These are phyloP conservation scores for Waltergamsia citrina DNA, from an alignment of 2,329 filamentous ascomycete genomes.

Conservation along the genomic window DNA sequence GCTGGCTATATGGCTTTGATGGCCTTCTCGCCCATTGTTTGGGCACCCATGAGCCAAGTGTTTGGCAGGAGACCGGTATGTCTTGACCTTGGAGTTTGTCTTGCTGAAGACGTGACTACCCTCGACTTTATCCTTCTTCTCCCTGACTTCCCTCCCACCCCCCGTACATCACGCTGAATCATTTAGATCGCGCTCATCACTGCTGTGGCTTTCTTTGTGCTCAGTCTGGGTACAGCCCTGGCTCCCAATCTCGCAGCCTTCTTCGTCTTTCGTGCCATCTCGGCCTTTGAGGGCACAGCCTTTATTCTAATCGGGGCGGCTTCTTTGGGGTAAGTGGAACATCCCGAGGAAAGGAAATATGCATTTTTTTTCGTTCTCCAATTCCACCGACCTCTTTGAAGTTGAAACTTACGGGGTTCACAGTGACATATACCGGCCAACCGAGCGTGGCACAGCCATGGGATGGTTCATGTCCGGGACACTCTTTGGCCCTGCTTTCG, in stretches of 20 bases:
- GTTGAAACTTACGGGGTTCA: background rate
- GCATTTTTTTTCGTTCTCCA: no score
- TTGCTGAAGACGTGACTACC: no score
- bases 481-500: constrained; percentile 61
- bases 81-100: no score
- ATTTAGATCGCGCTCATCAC: constrained; percentile 39
- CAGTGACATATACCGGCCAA: constrained; percentile 53
- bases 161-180: no score
- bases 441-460: constrained; percentile 61
- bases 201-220: constrained; percentile 53
- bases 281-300: constrained; percentile 65
- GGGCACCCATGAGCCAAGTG: constrained; percentile 61
- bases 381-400: no score
- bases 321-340: constrained; percentile 52
- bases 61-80: constrained; percentile 49
- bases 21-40: constrained; percentile 61
- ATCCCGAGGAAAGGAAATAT: no score
- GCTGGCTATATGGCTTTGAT: constrained; percentile 68
- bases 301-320: constrained; percentile 65
- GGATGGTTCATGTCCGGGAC: constrained; percentile 67
- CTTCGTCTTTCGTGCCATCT: constrained; percentile 65
- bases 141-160: no score
- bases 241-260: constrained; percentile 62
- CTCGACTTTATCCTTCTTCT: no score
- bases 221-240: constrained; percentile 64